phyloP scores from a whole-genome alignment of 768 basidiomycete genomes.

The Boletus rubroflammeus region DNA sequence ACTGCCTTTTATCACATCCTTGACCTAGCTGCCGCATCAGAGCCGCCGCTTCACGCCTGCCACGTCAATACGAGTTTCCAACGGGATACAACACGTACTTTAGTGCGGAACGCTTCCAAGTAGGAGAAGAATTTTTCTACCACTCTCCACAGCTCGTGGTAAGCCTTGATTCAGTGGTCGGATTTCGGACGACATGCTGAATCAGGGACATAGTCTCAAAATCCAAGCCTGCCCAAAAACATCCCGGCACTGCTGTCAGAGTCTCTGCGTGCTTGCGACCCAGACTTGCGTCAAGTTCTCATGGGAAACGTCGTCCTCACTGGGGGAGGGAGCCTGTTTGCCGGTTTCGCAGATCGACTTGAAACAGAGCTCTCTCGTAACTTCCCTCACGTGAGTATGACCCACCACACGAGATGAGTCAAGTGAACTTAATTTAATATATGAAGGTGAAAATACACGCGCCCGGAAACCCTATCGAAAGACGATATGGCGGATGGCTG shows the following conservation, averaged over 20 bases:
- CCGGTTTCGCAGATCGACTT: constrained; percentile 84
- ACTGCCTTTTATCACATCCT: not conserved
- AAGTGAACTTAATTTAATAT: constrained; percentile 9
- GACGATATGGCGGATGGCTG: constrained; percentile 91
- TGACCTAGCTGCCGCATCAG: constrained; percentile 36
- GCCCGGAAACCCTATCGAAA: constrained; percentile 85
- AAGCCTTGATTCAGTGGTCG: constrained; percentile 15
- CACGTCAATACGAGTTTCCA: constrained; percentile 89
- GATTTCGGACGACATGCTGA: constrained; percentile 6
- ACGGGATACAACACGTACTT: constrained; percentile 88
- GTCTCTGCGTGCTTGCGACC: constrained; percentile 81
- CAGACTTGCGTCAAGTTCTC: constrained; percentile 86
- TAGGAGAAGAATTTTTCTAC: constrained; percentile 88
- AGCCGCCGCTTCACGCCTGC: constrained; percentile 50
- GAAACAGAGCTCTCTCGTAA: constrained; percentile 68
- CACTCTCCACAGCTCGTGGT: constrained; percentile 59
- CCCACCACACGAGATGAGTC: not conserved
- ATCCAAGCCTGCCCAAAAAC: constrained; percentile 69
- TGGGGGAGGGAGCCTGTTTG: constrained; percentile 87
- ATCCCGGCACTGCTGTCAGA: constrained; percentile 74
- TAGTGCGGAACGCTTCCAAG: constrained; percentile 72
- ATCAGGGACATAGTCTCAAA: constrained; percentile 38
- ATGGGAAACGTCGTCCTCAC: constrained; percentile 92
- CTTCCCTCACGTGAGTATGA: constrained; percentile 69
- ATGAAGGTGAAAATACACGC: constrained; percentile 86